Conservation (phyloP, 164 flowering plant species). For the Kalanchoe fedtschenkoi region DNA sequence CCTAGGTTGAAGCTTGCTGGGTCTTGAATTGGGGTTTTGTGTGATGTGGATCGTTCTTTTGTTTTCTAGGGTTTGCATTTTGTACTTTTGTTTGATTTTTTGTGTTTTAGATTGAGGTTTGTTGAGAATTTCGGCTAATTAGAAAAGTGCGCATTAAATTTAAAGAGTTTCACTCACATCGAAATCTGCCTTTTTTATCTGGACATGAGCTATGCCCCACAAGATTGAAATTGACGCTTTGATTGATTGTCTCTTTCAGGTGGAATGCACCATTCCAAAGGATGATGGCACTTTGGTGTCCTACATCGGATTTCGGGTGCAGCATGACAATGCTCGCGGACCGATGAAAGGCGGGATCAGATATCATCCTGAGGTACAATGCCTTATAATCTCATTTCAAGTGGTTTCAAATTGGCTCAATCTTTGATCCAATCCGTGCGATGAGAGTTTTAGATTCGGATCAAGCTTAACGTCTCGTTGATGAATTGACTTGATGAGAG, state of each 20-base stretch:
- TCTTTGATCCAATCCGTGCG: too few species aligned
- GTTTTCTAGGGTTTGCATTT: not conserved
- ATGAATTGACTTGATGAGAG: too few species aligned
- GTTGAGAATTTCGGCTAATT: too few species aligned
- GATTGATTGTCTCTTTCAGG: slow-evolving; percentile 24
- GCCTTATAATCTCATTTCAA: not conserved
- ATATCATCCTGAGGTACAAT: slow-evolving; percentile 82
- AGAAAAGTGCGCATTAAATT: too few species aligned
- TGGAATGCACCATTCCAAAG: slow-evolving; percentile 91
- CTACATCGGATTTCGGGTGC: slow-evolving; percentile 78
- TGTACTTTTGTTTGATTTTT: not conserved
- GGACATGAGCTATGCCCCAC: not conserved
- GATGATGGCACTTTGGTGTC: slow-evolving; percentile 81
- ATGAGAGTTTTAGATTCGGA: too few species aligned
- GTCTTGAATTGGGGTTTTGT: not conserved
- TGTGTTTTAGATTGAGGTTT: not conserved
- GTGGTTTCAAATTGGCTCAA: not conserved
- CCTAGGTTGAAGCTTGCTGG: not conserved
- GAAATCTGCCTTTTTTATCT: too few species aligned
- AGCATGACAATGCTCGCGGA: slow-evolving; percentile 89
- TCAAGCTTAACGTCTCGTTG: too few species aligned
- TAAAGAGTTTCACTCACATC: too few species aligned
- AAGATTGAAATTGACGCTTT: not conserved
- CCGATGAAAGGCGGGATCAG: slow-evolving; percentile 99
- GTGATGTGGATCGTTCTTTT: not conserved